These are phyloP conservation scores for Grigorovia yakushimaensis DNA, from an alignment of 805 yeast genomes.

Conservation along the genomic window DNA sequence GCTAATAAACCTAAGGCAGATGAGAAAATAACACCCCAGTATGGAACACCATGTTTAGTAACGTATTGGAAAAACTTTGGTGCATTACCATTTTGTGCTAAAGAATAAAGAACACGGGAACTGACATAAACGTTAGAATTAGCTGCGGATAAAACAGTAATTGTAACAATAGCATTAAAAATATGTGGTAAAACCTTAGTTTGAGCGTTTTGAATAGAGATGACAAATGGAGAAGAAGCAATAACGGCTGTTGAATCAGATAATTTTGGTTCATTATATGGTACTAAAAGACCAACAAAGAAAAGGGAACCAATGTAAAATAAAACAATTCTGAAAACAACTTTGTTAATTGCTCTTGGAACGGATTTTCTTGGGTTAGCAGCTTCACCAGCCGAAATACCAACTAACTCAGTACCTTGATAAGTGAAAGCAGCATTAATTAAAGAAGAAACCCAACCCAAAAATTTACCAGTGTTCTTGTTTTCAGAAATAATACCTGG, in stretches of 20 bases:
- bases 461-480: slow-evolving; percentile 36
- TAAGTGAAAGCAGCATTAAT: slow-evolving; percentile 49
- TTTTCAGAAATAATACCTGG: slow-evolving; percentile 38
- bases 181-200: slow-evolving; percentile 58
- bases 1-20: slow-evolving; percentile 51
- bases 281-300: slow-evolving; percentile 56
- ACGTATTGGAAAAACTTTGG: slow-evolving; percentile 48
- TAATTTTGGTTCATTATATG: slow-evolving; percentile 47
- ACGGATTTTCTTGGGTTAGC: slow-evolving; percentile 58
- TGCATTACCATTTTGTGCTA: slow-evolving; percentile 51
- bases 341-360: slow-evolving; percentile 58
- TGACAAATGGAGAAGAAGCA: slow-evolving; percentile 56
- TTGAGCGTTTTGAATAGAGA: slow-evolving; percentile 58
- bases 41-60: slow-evolving; percentile 52
- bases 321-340: slow-evolving; percentile 49
- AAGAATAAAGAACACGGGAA: slow-evolving; percentile 55
- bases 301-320: slow-evolving; percentile 54
- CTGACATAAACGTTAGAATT: slow-evolving; percentile 69
- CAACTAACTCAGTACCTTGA: slow-evolving; percentile 52
- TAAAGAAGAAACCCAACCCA: slow-evolving; percentile 46
- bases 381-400: slow-evolving; percentile 52
- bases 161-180: slow-evolving; percentile 60
- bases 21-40: slow-evolving; percentile 43
- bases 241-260: slow-evolving; percentile 28
- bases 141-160: slow-evolving; percentile 65